phyloP scores from a whole-genome alignment of 2,329 filamentous ascomycete genomes.

The Domatiomyces globalis region DNA sequence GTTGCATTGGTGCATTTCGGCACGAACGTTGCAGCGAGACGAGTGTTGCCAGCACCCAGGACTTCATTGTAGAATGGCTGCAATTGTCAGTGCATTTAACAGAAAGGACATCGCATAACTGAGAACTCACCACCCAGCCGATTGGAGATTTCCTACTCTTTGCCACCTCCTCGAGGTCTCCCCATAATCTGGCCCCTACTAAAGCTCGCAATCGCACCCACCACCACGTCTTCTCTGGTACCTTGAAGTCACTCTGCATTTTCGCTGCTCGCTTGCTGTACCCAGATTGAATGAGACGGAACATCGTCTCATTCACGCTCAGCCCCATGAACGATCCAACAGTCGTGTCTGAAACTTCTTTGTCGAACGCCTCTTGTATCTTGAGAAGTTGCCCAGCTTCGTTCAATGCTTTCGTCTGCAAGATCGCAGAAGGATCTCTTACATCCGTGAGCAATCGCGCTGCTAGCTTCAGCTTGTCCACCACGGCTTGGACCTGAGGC shows the following conservation, averaged over 20 bases:
- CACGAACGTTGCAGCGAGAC: slow-evolving; percentile 69
- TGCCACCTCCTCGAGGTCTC: slow-evolving; percentile 73
- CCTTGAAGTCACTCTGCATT: slow-evolving; percentile 80
- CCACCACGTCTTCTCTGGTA: slow-evolving; percentile 78
- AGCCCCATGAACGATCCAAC: slow-evolving; percentile 56
- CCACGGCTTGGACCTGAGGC: slow-evolving; percentile 51
- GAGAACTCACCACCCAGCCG: slow-evolving; percentile 69
- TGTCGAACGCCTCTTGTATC: slow-evolving; percentile 76
- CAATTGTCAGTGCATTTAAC: slow-evolving; percentile 3
- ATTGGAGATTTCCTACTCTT: slow-evolving; percentile 71
- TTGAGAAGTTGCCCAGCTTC: slow-evolving; percentile 68
- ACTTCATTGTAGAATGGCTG: slow-evolving; percentile 86
- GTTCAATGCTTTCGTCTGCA: slow-evolving; percentile 61
- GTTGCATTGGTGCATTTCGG: slow-evolving; percentile 68
- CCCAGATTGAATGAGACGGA: slow-evolving; percentile 68
- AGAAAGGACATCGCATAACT: not conserved
- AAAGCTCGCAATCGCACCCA: slow-evolving; percentile 77
- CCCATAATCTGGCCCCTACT: slow-evolving; percentile 82
- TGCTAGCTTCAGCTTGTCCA: slow-evolving; percentile 79
- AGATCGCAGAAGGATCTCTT: slow-evolving; percentile 51
- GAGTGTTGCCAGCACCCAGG: slow-evolving; percentile 75
- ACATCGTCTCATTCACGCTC: slow-evolving; percentile 81
- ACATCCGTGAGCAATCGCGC: slow-evolving; percentile 70
- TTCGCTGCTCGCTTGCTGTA: slow-evolving; percentile 77
- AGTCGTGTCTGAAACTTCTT: slow-evolving; percentile 55